Conservation (phyloP, 2,329 filamentous ascomycete genomes). For the Zasmidium angulare region DNA sequence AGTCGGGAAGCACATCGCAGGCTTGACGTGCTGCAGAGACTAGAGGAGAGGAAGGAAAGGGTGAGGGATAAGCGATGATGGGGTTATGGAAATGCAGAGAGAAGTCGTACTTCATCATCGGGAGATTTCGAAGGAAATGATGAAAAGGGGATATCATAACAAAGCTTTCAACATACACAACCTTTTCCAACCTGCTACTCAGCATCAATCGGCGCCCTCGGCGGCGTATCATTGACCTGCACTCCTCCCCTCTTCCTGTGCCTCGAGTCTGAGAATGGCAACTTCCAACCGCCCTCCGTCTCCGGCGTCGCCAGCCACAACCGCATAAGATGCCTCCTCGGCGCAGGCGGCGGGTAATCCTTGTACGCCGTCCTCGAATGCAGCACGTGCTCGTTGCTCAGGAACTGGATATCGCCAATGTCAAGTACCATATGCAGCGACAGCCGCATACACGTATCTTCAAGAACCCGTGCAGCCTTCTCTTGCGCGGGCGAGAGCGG, state of each 20-base stretch:
- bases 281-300: slow-evolving; percentile 77
- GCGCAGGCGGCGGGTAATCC: slow-evolving; percentile 66
- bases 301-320: slow-evolving; percentile 83
- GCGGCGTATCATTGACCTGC: slow-evolving; percentile 78
- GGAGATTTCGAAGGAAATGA: no score
- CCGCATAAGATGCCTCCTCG: slow-evolving; percentile 75
- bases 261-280: slow-evolving; percentile 77
- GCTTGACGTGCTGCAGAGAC: no score
- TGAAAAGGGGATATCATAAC: no score
- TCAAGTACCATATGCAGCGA: slow-evolving; percentile 83
- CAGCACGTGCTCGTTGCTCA: slow-evolving; percentile 76
- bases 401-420: slow-evolving; percentile 84
- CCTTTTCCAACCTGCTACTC: slow-evolving; percentile 62
- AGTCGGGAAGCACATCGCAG: no score
- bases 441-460: slow-evolving; percentile 71
- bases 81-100: no score
- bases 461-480: slow-evolving; percentile 67
- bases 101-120: no score
- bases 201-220: slow-evolving; percentile 73
- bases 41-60: no score
- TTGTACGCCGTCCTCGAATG: slow-evolving; percentile 81
- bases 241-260: slow-evolving; percentile 88
- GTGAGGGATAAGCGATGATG: no score
- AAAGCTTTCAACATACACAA: no score
- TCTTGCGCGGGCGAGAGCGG: slow-evolving; percentile 67